Conservation (phyloP, 257 asterid species). For the Solanum pinnatisectum region DNA sequence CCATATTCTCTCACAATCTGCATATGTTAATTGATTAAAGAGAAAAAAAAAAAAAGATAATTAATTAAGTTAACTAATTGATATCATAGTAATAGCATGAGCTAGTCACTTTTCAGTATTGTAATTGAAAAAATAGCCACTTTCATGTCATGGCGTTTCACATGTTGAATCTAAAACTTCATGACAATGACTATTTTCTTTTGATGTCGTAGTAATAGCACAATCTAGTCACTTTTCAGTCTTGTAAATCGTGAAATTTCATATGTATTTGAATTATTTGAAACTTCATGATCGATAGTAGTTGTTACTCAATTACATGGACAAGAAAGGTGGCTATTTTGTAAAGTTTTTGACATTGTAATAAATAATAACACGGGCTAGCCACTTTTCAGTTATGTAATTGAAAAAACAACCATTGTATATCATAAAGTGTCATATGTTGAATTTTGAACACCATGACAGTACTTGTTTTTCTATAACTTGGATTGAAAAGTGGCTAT, state of each 20-base stretch:
- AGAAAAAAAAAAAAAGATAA: neutral
- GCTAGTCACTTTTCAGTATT: neutral
- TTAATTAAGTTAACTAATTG: neutral
- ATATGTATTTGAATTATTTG: neutral
- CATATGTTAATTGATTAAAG: neutral
- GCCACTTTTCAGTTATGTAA: neutral
- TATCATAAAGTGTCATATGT: neutral
- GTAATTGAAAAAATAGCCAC: neutral
- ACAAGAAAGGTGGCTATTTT: neutral
- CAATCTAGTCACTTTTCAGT: neutral
- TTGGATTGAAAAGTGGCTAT: neutral
- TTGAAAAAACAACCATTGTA: neutral
- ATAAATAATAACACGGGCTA: neutral
- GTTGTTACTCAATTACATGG: neutral
- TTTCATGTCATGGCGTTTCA: neutral
- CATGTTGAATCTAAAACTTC: neutral
- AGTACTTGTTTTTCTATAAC: neutral
- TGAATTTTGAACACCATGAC: neutral
- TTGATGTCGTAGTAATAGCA: neutral
- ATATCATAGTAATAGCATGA: neutral
- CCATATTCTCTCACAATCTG: slow-evolving; percentile 72
- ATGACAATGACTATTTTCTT: neutral
- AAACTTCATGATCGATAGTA: neutral
- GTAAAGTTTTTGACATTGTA: neutral
- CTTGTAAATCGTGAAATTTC: neutral